Base-by-base conservation (phyloP, 2,329 filamentous ascomycete species). In the Hymenoscyphus fraxineus region DNA sequence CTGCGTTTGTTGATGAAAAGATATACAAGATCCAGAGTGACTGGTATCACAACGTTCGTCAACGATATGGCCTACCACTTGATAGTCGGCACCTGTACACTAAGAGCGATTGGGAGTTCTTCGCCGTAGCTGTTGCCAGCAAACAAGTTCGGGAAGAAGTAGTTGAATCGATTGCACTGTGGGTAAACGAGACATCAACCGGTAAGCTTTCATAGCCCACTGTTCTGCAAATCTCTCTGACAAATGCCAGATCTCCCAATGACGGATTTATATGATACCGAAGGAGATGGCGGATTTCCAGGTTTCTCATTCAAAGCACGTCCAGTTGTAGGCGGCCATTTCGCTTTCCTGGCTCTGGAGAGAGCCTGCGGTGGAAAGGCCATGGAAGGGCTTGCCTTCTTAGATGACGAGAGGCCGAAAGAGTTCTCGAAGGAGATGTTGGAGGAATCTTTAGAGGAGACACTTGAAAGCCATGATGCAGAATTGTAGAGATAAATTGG, bases 51-150 rank as follows among this genome's bases (percentile, higher is more conserved):
- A 83, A 85, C 15, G 91, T 94, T 10, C 85, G 91, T 69, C 91
- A 96, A 75, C 87, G 85, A 71, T 96, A 94, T 76, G 92, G 92
- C 0, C 79, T 96, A 3, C 92, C 92, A 0, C 83, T 96, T 7
- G 92, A 96, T 77, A 90, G 85, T 69, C 85, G 92, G 55, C 91
- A 95, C 76, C 77, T 94, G 2, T 95, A 95, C 76, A 89, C 91
- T 40, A 96, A 96, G 78, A 92, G 89, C 38, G 92, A 96, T 77
- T 96, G 92, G 92, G 89, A 95, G 71, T 93, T 96, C 75, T 93
- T 95, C 76, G 90, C 91, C 0, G 92, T 92, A 58, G 90, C 92
- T 1, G 89, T 96, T 5, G 85, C 91, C 3, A 87, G 86, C 70
- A 84, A 85, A 74, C 78, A 82, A 64, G 89, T 90, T 1, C 83